These are phyloP conservation scores for Wickerhamomyces hampshirensis DNA, from an alignment of 805 yeast genomes.

Conservation along the genomic window DNA sequence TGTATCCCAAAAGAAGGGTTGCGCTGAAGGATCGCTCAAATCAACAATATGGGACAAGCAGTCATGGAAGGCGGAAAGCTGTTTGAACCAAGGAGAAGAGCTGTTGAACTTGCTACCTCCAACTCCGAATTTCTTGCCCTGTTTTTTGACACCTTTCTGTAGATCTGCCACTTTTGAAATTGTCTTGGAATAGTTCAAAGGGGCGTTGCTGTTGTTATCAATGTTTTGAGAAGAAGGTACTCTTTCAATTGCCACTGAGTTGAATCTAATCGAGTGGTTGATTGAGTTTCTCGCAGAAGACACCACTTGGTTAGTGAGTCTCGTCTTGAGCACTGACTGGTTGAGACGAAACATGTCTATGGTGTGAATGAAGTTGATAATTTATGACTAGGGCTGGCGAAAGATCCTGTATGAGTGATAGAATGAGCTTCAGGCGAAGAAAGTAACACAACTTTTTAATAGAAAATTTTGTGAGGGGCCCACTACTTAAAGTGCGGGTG, in stretches of 20 bases:
- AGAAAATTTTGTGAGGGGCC: no score
- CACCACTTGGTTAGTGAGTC: conserved; percentile 36
- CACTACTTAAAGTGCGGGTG: no score
- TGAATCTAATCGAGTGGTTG: conserved; percentile 34
- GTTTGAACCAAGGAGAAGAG: conserved; percentile 44
- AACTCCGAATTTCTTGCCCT: conserved; percentile 15
- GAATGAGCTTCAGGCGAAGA: no score
- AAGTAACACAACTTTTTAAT: no score
- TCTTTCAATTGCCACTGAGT: conserved; percentile 31
- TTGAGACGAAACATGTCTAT: no score
- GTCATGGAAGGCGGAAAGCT: conserved; percentile 49
- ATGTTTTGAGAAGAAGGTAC: conserved; percentile 19
- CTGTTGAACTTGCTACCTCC: conserved; percentile 15
- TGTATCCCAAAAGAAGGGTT: conserved; percentile 47
- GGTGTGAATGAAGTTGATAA: no score
- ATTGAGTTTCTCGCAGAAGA: conserved; percentile 33
- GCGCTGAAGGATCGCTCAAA: conserved; percentile 33
- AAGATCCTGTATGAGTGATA: no score
- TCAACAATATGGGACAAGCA: conserved; percentile 33
- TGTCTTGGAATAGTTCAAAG: conserved; percentile 21
- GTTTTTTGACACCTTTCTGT: conserved; percentile 9
- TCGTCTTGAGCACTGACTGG: conserved; percentile 28
- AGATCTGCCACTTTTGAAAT: conserved; percentile 27
- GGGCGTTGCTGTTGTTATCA: conserved; percentile 14
- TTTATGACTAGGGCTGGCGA: no score